A percentile compares a stretch with the other conserved stretches of the same genome.
Evolutionary conservation across 176 grass and related monocot species (phyloP).

Genomic region (Eragrostis nindensis): DNA sequence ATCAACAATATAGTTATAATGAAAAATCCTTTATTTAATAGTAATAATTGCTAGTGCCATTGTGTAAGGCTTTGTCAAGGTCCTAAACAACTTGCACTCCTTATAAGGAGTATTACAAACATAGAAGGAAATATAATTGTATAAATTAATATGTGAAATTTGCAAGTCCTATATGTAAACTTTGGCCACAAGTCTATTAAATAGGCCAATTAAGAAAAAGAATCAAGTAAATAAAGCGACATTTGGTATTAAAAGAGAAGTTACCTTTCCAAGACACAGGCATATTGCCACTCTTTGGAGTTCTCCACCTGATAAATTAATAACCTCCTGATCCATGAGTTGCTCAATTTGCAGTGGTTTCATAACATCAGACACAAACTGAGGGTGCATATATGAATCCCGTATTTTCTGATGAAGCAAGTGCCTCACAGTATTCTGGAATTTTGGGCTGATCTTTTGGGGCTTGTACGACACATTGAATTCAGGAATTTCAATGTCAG

Average conservation of each 20-base stretch:
- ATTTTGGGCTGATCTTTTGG: constrained; percentile 90
- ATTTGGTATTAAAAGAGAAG: background rate
- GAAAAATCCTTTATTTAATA: background rate
- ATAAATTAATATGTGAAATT: background rate
- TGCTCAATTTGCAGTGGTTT: constrained; percentile 97
- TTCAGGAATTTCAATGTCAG: constrained; percentile 86
- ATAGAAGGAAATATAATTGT: background rate
- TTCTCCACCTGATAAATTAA: constrained; percentile 98
- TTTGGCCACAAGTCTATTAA: background rate
- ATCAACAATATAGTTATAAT: background rate
- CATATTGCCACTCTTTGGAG: constrained; percentile 95
- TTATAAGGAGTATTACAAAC: background rate
- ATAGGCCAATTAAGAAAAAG: background rate
- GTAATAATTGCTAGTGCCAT: background rate
- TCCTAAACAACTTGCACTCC: background rate
- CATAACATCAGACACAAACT: constrained; percentile 95
- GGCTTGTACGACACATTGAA: constrained; percentile 97
- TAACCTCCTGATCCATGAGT: constrained; percentile 88
- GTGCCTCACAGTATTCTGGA: constrained; percentile 71
- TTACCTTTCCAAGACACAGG: constrained; percentile 95
- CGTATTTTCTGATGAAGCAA: constrained; percentile 88
- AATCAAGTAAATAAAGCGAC: constrained; percentile 1
- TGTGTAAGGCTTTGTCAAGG: background rate
- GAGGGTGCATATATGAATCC: constrained; percentile 88
- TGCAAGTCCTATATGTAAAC: background rate